A percentile compares a stretch with the other conserved stretches of the same genome.
phyloP scores from a whole-genome alignment of 345 rosid species.

The Hypericum androsaemum region DNA sequence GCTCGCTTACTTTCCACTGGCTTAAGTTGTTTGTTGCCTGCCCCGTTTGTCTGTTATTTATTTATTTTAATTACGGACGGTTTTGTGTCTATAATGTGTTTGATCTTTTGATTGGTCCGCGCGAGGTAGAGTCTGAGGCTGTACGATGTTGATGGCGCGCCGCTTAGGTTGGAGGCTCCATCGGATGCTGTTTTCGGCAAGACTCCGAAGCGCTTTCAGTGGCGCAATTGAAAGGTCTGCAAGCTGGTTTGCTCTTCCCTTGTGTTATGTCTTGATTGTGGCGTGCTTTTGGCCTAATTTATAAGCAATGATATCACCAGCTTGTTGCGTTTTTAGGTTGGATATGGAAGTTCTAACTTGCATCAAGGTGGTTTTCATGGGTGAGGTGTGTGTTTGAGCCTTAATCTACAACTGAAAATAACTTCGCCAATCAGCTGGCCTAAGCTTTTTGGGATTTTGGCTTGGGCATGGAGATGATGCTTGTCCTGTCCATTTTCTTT shows the following conservation, averaged over 20 bases:
- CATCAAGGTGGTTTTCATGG: too few species aligned
- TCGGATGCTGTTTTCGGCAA: constrained; percentile 46
- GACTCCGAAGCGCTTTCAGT: constrained; percentile 50
- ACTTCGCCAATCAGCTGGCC: too few species aligned
- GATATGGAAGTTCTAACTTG: too few species aligned
- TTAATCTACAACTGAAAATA: too few species aligned
- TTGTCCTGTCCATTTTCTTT: too few species aligned
- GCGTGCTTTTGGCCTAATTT: too few species aligned
- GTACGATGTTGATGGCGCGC: constrained; percentile 57
- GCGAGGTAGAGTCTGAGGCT: constrained; percentile 45
- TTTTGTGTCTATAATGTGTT: neutral
- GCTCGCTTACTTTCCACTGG: constrained; percentile 17
- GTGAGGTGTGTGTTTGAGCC: too few species aligned
- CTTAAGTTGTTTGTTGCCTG: neutral
- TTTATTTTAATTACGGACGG: neutral
- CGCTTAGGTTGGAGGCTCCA: constrained; percentile 39
- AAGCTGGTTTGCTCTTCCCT: neutral
- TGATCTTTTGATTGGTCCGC: neutral
- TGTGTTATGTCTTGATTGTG: too few species aligned
- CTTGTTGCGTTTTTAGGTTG: too few species aligned
- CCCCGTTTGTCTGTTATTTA: neutral
- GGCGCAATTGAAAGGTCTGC: constrained; percentile 64
- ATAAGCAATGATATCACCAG: too few species aligned
- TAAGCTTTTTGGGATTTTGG: too few species aligned
- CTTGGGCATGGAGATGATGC: too few species aligned